Base-by-base conservation (phyloP, 2,329 filamentous ascomycete genomes). In the Emergomyces pasteurianus region DNA sequence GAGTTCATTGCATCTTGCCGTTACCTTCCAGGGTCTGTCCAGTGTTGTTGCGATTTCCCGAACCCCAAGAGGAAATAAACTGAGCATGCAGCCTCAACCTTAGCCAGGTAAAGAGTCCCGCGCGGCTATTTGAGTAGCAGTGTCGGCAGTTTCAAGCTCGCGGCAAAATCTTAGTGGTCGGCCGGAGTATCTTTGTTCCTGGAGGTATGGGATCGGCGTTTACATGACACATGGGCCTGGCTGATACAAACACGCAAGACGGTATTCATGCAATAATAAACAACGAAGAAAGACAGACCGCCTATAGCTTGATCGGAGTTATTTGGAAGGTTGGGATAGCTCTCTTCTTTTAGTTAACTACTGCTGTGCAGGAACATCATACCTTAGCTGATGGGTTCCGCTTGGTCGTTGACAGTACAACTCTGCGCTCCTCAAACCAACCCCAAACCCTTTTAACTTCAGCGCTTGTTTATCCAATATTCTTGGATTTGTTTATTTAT, bases 141-240 rank as follows among this genome's bases (percentile, higher is more conserved):
- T 38, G 2, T 8, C 52, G 52, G 31, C 9, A 38, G 1, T n/a
- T 34, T 23, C 10, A n/a, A 53, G 16, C 4, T n/a, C 18, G 49
- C 23, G 26, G 49, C 26, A 34, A 16, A 49, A 26, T 28, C 21
- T 12, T 2, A 12, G n/a, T 34, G 28, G 46, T 14, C 12, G 3
- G 23, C 12, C 31, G 52, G 52, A 55, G 38, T 26, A 55, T 55
- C 34, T 55, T 55, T 55, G 52, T 55, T 55, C 52, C 52, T 55
- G 28, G 21, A 26, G 31, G n/a, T 55, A 36, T 9, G 10, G 46
- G 21, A 8, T 28, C 1, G 31, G 28, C 42, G 8, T 3, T 16
- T 18, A 5, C 18, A 34, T 36, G 34, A 21, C 21, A 14, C n/a
- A 23, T n/a, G 18, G 16, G 50, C 16, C 21, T 23, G n/a, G 50